Percentiles rank a stretch among this genome's conserved stretches.
Evolutionary conservation across 2,329 filamentous ascomycete species (phyloP).

Genomic region (Coniochaeta prunicola): DNA sequence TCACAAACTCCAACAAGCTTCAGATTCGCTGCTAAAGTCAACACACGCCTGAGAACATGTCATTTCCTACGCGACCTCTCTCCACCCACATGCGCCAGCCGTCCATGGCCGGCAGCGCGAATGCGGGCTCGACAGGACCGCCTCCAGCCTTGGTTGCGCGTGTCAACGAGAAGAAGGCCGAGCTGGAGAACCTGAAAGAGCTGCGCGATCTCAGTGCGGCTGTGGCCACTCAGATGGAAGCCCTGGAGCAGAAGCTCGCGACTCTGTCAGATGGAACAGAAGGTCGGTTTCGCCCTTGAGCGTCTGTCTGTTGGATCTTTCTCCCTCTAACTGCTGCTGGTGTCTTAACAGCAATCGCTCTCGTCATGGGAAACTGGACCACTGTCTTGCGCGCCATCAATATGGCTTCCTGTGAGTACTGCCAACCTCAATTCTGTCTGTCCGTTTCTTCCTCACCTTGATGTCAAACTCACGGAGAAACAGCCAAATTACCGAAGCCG

Average conservation of each 20-base stretch:
- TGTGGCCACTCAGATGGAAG: slow-evolving; percentile 75
- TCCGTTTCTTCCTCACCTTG: neutral
- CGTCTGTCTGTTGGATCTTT: neutral
- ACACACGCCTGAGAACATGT: slow-evolving; percentile 32
- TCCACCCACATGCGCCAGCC: slow-evolving; percentile 62
- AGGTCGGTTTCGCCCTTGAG: slow-evolving; percentile 36
- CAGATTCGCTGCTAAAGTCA: neutral
- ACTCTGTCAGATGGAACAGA: slow-evolving; percentile 78
- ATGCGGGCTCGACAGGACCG: slow-evolving; percentile 42
- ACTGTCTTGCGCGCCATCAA: slow-evolving; percentile 78
- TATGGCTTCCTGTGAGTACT: slow-evolving; percentile 69
- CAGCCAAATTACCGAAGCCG: slow-evolving; percentile 60
- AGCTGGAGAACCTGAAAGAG: slow-evolving; percentile 72
- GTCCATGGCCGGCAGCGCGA: slow-evolving; percentile 39
- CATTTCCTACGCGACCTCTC: slow-evolving; percentile 47
- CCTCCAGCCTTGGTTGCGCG: slow-evolving; percentile 65
- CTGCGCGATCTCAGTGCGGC: slow-evolving; percentile 72
- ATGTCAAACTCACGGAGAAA: neutral
- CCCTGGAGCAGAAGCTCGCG: slow-evolving; percentile 67
- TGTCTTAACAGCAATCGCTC: slow-evolving; percentile 58
- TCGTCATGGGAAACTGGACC: slow-evolving; percentile 83
- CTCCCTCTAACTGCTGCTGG: slow-evolving; percentile 10
- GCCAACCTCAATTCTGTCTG: neutral
- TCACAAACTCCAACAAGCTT: neutral
- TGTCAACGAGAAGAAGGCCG: slow-evolving; percentile 79